Evolutionary conservation across 2,329 filamentous ascomycete species (phyloP).

Genomic region (Arthrinium phaeospermum): DNA sequence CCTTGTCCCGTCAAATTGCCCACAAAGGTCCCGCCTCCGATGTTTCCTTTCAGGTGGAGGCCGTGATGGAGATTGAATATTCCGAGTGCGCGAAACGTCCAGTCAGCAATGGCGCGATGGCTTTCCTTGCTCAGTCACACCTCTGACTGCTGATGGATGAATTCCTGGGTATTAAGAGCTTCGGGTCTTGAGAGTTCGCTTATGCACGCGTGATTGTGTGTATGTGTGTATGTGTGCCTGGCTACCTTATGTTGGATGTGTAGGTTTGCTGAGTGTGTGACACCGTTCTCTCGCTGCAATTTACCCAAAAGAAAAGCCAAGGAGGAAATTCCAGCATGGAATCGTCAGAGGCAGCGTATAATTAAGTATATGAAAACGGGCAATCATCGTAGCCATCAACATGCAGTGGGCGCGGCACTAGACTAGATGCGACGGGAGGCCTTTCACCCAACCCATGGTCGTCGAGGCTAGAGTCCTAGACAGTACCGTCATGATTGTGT

Average conservation of each 20-base stretch:
- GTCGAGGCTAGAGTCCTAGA: not conserved
- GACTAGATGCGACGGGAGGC: slow-evolving; percentile 5
- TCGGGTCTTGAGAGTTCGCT: not conserved
- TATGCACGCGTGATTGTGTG: not conserved
- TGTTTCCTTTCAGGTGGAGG: slow-evolving; percentile 14
- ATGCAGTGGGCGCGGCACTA: not conserved
- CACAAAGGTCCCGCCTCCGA: slow-evolving; percentile 10
- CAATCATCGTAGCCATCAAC: not conserved
- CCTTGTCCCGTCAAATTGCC: slow-evolving; percentile 3
- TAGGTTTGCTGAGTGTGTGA: not conserved
- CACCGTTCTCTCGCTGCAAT: not conserved
- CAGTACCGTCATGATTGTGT: slow-evolving; percentile 14
- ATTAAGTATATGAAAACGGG: slow-evolving; percentile 1
- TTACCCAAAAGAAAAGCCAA: not conserved
- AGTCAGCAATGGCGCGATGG: not conserved
- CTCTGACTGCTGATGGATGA: not conserved
- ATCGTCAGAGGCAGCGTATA: slow-evolving; percentile 9
- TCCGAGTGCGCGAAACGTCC: slow-evolving; percentile 11
- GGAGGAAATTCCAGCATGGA: not conserved
- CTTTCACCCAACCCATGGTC: not conserved
- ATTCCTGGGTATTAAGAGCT: not conserved
- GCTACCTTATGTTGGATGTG: not conserved
- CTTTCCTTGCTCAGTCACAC: not conserved
- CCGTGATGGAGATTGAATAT: not conserved
- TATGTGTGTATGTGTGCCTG: not conserved